Percentiles rank a stretch among this genome's conserved stretches.
Conservation (phyloP, 139 green algal species). For the Astrephomene gubernaculifera region DNA sequence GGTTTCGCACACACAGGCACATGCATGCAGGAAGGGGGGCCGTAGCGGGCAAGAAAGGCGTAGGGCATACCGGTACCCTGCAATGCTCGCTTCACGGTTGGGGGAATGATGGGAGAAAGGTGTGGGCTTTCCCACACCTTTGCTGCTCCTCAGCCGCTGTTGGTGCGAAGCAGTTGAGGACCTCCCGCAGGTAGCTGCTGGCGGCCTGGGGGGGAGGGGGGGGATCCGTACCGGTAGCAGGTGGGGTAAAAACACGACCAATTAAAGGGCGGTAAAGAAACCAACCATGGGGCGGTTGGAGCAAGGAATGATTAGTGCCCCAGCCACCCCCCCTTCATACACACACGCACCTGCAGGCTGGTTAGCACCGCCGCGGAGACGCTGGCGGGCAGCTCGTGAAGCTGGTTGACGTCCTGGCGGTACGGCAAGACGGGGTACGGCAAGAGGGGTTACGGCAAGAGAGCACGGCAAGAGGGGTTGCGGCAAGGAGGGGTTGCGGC, state of each 20-base stretch:
- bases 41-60: no score
- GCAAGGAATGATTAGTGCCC: neutral
- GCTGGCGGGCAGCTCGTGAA: slow-evolving; percentile 20
- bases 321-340: neutral
- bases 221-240: neutral
- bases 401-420: slow-evolving; percentile 25
- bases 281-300: neutral
- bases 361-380: slow-evolving; percentile 30
- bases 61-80: no score
- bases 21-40: no score
- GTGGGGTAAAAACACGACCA: neutral
- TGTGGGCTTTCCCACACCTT: no score
- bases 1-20: no score
- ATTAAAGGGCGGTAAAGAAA: neutral
- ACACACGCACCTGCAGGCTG: slow-evolving; percentile 13
- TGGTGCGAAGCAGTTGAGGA: slow-evolving; percentile 51
- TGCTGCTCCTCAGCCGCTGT: no score
- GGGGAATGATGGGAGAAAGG: no score
- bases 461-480: no score
- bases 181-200: slow-evolving; percentile 51
- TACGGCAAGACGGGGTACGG: no score
- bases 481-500: no score
- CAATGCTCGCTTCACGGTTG: no score
- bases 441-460: no score
- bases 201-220: neutral